phyloP scores from a whole-genome alignment of 1,139 yeast genomes.

The Spathaspora sp. region DNA sequence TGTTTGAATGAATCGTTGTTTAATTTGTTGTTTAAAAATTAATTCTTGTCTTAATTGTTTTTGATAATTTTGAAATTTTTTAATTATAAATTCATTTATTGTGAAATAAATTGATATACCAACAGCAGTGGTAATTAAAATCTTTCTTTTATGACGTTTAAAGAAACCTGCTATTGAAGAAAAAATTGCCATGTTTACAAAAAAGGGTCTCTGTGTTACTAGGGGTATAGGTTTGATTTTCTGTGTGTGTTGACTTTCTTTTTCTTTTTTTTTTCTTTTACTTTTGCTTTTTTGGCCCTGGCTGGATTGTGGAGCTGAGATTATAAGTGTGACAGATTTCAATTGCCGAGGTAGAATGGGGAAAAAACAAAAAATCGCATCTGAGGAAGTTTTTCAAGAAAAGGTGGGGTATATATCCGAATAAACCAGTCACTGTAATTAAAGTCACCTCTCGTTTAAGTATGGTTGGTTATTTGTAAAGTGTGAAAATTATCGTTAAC shows the following conservation, averaged over 20 bases:
- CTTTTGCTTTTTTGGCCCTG: neutral
- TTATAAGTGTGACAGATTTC: neutral
- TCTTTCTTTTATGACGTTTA: slow-evolving; percentile 60
- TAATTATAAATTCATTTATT: slow-evolving; percentile 56
- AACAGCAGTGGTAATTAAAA: slow-evolving; percentile 58
- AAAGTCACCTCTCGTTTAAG: no score
- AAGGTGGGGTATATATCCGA: neutral
- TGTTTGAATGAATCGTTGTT: slow-evolving; percentile 79
- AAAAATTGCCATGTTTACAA: slow-evolving; percentile 51
- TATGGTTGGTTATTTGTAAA: no score
- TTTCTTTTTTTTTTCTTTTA: neutral
- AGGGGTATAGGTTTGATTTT: neutral
- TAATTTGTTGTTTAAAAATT: slow-evolving; percentile 75
- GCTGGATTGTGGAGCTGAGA: neutral
- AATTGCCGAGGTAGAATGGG: slow-evolving; percentile 2
- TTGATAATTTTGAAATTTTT: slow-evolving; percentile 65
- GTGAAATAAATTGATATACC: slow-evolving; percentile 59
- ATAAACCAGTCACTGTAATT: neutral
- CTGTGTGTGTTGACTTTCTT: neutral
- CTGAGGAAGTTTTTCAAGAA: no score
- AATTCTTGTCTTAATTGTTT: slow-evolving; percentile 71
- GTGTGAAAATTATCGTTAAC: no score
- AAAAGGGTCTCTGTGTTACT: no score
- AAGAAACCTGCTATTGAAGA: slow-evolving; percentile 55
- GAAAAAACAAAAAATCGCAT: no score